Evolutionary conservation across 2,329 filamentous ascomycete species (phyloP).

Genomic region (Penicillium sp.): DNA sequence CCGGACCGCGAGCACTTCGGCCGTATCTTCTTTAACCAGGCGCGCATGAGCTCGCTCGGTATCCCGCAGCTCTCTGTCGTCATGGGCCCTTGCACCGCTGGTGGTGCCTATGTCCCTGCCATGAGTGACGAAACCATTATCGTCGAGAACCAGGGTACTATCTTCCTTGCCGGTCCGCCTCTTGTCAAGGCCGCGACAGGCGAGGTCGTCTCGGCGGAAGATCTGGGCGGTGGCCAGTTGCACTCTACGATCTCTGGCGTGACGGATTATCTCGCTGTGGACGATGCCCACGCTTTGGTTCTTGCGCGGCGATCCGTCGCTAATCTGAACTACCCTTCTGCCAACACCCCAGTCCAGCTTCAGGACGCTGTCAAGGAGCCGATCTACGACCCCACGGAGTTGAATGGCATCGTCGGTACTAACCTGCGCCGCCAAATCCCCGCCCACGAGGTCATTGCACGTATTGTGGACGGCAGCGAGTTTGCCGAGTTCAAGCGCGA

Average conservation of each 20-base stretch:
- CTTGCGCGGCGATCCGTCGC: conserved; percentile 78
- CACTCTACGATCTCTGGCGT: conserved; percentile 91
- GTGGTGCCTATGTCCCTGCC: conserved; percentile 90
- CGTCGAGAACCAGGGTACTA: conserved; percentile 91
- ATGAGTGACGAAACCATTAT: conserved; percentile 99
- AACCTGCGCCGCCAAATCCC: conserved; percentile 83
- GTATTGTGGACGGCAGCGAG: conserved; percentile 84
- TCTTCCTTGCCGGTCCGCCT: conserved; percentile 91
- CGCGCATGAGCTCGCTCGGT: conserved; percentile 80
- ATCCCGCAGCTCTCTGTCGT: conserved; percentile 94
- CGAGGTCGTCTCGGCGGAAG: conserved; percentile 85
- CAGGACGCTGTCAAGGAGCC: conserved; percentile 63
- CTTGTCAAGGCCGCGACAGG: conserved; percentile 95
- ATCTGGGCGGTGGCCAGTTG: conserved; percentile 83
- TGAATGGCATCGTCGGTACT: conserved; percentile 83
- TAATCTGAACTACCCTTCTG: conserved; percentile 83
- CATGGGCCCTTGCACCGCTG: conserved; percentile 95
- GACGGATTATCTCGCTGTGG: conserved; percentile 89
- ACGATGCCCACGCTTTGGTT: conserved; percentile 86
- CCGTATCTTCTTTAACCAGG: conserved; percentile 97
- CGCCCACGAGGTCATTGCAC: conserved; percentile 85
- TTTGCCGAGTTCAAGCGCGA: conserved; percentile 94
- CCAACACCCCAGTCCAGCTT: conserved; percentile 33
- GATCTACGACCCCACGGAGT: conserved; percentile 72
- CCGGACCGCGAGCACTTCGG: conserved; percentile 94